phyloP scores from a whole-genome alignment of 345 rosid genomes.

The Raphanus raphanistrum region DNA sequence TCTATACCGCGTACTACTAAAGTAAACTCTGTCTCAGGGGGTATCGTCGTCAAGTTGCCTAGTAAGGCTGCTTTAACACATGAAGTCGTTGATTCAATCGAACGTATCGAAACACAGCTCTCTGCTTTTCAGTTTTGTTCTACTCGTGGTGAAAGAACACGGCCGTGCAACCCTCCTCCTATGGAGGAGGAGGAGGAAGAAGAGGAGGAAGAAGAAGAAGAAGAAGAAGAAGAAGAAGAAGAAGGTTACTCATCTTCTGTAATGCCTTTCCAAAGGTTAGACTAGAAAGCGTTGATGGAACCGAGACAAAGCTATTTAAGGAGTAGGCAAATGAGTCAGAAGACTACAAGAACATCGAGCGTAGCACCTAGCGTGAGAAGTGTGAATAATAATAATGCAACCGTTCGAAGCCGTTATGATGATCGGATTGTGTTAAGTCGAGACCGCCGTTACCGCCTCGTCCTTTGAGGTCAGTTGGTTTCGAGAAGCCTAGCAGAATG shows the following conservation, averaged over 20 bases:
- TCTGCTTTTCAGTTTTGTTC: constrained; percentile 41
- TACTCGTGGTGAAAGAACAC: constrained; percentile 3
- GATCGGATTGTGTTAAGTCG: constrained; percentile 20
- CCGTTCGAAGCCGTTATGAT: not conserved
- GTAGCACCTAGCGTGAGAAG: not conserved
- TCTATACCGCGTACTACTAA: not conserved
- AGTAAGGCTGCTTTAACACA: constrained; percentile 11
- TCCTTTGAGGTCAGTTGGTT: constrained; percentile 16
- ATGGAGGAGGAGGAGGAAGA: no score
- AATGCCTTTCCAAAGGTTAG: constrained; percentile 5
- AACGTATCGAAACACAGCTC: constrained; percentile 46
- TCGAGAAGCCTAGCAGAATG: constrained; percentile 17
- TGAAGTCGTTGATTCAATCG: constrained; percentile 42
- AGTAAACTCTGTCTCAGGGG: not conserved
- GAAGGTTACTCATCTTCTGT: not conserved
- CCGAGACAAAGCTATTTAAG: constrained; percentile 25
- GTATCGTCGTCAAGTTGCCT: not conserved
- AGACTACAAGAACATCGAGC: not conserved
- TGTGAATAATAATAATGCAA: constrained; percentile 15
- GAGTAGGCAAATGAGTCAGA: not conserved
- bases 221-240: not conserved
- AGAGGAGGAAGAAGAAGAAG: no score
- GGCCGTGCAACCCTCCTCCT: constrained; percentile 1
- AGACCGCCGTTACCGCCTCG: constrained; percentile 16
- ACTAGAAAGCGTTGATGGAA: not conserved